Conservation (phyloP, 441 rosid genomes). For the Mallotus repandus region DNA sequence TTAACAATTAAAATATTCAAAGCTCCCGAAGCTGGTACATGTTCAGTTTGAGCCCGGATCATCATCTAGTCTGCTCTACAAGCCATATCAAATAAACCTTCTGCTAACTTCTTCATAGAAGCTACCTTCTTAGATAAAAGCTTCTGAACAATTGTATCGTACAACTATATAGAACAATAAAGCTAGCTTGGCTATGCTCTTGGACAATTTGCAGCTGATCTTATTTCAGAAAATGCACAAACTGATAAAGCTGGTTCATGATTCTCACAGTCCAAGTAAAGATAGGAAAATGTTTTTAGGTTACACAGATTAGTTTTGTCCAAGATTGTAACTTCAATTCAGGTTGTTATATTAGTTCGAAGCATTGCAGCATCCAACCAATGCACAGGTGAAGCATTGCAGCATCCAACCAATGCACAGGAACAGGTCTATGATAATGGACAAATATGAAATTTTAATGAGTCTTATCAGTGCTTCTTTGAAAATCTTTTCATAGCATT, state of each 20-base stretch:
- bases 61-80: not conserved
- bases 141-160: not conserved
- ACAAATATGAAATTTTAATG: not conserved
- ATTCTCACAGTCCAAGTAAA: not conserved
- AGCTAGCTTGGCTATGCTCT: not conserved
- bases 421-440: not conserved
- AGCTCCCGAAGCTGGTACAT: not conserved
- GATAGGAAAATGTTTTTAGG: no score
- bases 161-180: not conserved
- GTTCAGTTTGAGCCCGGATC: not conserved
- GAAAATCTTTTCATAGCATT: not conserved
- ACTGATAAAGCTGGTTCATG: not conserved
- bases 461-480: not conserved
- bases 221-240: no score
- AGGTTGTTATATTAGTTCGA: not conserved
- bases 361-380: no score
- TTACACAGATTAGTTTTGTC: not conserved
- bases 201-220: not conserved
- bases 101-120: not conserved
- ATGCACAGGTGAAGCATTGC: constrained; percentile 7
- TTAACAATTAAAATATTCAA: not conserved
- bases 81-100: not conserved
- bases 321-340: not conserved
- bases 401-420: no score
- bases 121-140: not conserved